Conservation (phyloP, 164 flowering plant genomes). For the Stephania japonica region DNA sequence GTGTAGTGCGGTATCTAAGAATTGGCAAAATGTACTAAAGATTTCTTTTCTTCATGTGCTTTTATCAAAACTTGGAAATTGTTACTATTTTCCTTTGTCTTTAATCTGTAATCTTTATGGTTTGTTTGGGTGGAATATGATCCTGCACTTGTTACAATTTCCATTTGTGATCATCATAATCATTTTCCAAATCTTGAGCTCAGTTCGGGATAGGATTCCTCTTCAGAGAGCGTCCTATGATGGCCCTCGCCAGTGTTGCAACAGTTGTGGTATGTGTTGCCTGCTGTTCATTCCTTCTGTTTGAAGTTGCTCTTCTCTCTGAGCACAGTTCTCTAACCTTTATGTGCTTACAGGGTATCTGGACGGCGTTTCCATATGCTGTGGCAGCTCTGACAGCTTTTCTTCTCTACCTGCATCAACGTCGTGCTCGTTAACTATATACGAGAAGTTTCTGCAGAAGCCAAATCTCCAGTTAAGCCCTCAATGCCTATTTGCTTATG, state of each 20-base stretch:
- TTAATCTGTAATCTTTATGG: too few relatives aligned
- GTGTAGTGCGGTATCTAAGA: too few relatives aligned
- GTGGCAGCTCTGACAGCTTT: slow-evolving; percentile 59
- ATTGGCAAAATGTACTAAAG: too few relatives aligned
- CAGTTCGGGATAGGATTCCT: slow-evolving; percentile 75
- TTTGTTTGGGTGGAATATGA: too few relatives aligned
- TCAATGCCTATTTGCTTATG: too few relatives aligned
- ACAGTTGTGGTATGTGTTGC: slow-evolving; percentile 55
- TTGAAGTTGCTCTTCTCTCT: background rate
- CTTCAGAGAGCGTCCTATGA: slow-evolving; percentile 63
- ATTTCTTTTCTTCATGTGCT: too few relatives aligned
- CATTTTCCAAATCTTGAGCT: background rate
- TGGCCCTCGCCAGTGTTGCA: slow-evolving; percentile 78
- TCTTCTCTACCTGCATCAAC: slow-evolving; percentile 44
- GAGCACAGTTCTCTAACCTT: slow-evolving; percentile 12
- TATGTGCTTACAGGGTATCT: slow-evolving; percentile 53
- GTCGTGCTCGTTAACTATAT: slow-evolving; percentile 26
- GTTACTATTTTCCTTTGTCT: too few relatives aligned
- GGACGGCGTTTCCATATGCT: slow-evolving; percentile 74
- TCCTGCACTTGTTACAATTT: background rate
- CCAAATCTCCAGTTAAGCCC: too few relatives aligned
- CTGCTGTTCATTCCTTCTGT: slow-evolving; percentile 1
- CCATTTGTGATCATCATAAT: background rate
- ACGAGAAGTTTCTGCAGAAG: too few relatives aligned
- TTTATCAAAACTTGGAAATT: too few relatives aligned